Evolutionary conservation across 1,284 basidiomycete species (phyloP), one percentile per base, ranked within the genome.

Genomic region (Gomphus sp.): DNA sequence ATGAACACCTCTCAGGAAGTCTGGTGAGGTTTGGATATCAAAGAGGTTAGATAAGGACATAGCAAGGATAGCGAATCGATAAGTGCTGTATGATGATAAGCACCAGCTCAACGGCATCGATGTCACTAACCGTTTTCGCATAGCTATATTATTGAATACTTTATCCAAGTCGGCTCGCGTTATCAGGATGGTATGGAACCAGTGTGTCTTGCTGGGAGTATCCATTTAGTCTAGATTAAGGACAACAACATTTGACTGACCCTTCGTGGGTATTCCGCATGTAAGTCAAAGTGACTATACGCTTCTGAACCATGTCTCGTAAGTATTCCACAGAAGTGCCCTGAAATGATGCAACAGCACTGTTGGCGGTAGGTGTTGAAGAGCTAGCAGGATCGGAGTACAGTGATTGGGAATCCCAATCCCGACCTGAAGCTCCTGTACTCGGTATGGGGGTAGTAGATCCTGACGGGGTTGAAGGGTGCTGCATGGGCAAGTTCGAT

Each of bases 151-250:
- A 65, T 79, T 83, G 68, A 92, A 92, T 51, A 80, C 80, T 48
- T 76, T 79, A 61, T 90, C 86, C 10, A 93, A 78, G 56, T 92
- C 91, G 16, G 74, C 67, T 55, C 81, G 80, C 49, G 85, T 83
- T 64, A 93, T 80, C 66, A 89, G 77, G 62, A 93, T 85, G 4
- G 91, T 93, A 67, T 92, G 89, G 67, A 93, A 91, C 91, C 91
- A 93, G 69, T 92, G 87, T 64, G 82, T 85, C 60, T 82, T 82
- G 54, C 87, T 90, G 66, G 44, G 34, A n/a, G 28, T 55, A 66
- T 60, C 31, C 50, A 51, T 49, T 52, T 51, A 48, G 48, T 58
- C 55, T 39, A 54, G 36, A 50, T 49, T 52, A 14, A 41, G 18
- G 28, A 31, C 51, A 39, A 57, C 16, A 56, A n/a, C 7, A 36